Evolutionary conservation across 805 yeast genomes (phyloP), one percentile per base, ranked within the genome.

Genomic region (Suhomyces faveliae): DNA sequence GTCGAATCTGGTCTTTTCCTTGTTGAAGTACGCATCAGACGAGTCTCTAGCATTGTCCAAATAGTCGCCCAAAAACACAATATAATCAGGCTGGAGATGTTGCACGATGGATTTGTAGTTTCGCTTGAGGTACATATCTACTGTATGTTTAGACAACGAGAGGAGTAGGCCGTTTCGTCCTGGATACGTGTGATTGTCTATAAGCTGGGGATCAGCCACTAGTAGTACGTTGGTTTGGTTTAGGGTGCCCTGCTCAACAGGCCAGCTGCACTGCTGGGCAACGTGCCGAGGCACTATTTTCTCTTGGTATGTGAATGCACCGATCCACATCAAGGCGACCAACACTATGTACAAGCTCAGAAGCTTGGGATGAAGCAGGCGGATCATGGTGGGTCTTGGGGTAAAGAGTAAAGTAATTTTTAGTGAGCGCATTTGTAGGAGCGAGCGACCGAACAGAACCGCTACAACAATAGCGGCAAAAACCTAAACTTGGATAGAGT

Each of bases 171-270:
- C 50, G 52, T 62, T 64, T 21, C 77, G 61, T 3, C 71, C 73
- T 0, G 76, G 76, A 47, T 73, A 73, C 4, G 77, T 73, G 53
- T 73, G 77, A 49, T 60, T 61, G 52, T 73, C 78, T 27, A 73
- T 72, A 35, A 73, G 62, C 49, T 73, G 77, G 5, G 78, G 77
- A 46, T 73, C 77, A 3, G 78, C 76, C 17, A 73, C 64, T 8
- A 73, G 53, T 39, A 73, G 51, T 27, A 73, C 62, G 37, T 62
- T 63, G 33, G 68, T 64, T 35, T 25, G 29, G 46, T 17, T 4
- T 38, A 12, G 15, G 12, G 35, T 21, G 37, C 22, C 2, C 37
- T 41, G 23, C 19, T 27, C 37, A 3, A n/a, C 45, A n/a, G 64
- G 60, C 77, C 77, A 72, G 13, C 45, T 45, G 47, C 77, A 72